phyloP scores from a whole-genome alignment of 768 basidiomycete genomes.

The Tulasnella sp. region DNA sequence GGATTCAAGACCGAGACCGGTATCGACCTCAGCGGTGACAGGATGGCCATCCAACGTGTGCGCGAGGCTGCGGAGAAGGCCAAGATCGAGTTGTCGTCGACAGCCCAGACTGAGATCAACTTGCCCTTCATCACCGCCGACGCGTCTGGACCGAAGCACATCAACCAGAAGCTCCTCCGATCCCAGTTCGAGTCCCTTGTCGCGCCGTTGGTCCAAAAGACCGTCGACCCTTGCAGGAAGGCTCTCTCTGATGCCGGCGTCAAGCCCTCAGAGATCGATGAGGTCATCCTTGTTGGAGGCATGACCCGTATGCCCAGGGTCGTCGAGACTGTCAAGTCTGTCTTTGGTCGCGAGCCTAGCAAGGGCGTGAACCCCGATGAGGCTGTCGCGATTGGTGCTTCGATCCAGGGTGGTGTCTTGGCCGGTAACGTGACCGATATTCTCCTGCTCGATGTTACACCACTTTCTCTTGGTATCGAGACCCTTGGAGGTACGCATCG shows the following conservation, averaged over 20 bases:
- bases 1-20: constrained; percentile 95
- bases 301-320: constrained; percentile 99
- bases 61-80: constrained; percentile 99
- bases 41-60: constrained; percentile 97
- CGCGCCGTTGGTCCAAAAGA: constrained; percentile 69
- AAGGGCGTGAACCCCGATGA: constrained; percentile 99
- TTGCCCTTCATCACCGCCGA: constrained; percentile 97
- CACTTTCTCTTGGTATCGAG: constrained; percentile 73
- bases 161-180: constrained; percentile 82
- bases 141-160: constrained; percentile 90
- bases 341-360: constrained; percentile 93
- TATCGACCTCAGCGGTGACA: constrained; percentile 68
- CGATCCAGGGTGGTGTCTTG: constrained; percentile 96
- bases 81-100: constrained; percentile 94
- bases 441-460: constrained; percentile 89
- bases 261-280: constrained; percentile 85
- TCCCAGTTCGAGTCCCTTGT: constrained; percentile 87
- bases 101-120: constrained; percentile 92
- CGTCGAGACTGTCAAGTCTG: constrained; percentile 78
- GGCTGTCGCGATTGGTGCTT: constrained; percentile 95
- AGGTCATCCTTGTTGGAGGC: constrained; percentile 96
- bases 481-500: not conserved
- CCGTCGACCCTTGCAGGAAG: constrained; percentile 94
- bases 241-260: constrained; percentile 88
- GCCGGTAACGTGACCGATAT: constrained; percentile 95